Percentiles rank a stretch among this genome's conserved stretches.
phyloP scores from a whole-genome alignment of 2,329 filamentous ascomycete species.

The Massarina eburnea region DNA sequence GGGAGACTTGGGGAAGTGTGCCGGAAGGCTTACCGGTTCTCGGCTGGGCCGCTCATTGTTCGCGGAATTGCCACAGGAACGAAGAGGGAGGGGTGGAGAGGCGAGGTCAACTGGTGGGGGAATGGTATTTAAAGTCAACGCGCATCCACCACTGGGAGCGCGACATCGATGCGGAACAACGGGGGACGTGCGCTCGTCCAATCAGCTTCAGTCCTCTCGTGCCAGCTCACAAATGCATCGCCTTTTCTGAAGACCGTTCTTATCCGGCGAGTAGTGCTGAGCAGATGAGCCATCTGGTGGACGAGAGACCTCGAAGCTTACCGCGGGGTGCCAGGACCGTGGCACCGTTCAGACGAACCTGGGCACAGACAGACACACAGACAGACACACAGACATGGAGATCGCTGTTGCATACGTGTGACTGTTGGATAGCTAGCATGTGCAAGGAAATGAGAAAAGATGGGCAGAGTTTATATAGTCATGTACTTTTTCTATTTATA shows the following conservation, averaged over 20 bases:
- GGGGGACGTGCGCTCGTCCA: constrained; percentile 2
- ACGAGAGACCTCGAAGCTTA: constrained; percentile 8
- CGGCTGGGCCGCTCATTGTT: constrained; percentile 43
- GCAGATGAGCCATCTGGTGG: constrained; percentile 5
- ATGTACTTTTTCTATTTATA: too few species aligned
- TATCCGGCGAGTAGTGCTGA: constrained; percentile 9
- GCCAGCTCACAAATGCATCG: constrained; percentile 9
- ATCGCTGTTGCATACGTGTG: too few species aligned
- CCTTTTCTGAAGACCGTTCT: constrained; percentile 7
- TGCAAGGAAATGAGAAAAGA: too few species aligned
- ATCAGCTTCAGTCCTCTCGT: constrained; percentile 2
- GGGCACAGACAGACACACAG: too few species aligned
- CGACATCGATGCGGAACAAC: neutral
- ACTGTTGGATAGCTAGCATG: too few species aligned
- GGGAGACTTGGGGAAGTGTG: neutral
- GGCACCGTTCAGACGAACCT: neutral
- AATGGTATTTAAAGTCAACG: constrained; percentile 27
- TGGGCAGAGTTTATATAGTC: too few species aligned
- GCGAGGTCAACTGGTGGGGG: constrained; percentile 22
- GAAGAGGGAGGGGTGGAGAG: constrained; percentile 28
- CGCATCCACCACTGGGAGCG: constrained; percentile 8
- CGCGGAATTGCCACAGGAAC: constrained; percentile 14
- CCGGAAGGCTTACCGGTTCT: constrained; percentile 36
- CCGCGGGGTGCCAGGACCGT: constrained; percentile 24
- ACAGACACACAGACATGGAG: too few species aligned